phyloP scores from a whole-genome alignment of 352 stramenopile species.

The Globisporangium splendens region DNA sequence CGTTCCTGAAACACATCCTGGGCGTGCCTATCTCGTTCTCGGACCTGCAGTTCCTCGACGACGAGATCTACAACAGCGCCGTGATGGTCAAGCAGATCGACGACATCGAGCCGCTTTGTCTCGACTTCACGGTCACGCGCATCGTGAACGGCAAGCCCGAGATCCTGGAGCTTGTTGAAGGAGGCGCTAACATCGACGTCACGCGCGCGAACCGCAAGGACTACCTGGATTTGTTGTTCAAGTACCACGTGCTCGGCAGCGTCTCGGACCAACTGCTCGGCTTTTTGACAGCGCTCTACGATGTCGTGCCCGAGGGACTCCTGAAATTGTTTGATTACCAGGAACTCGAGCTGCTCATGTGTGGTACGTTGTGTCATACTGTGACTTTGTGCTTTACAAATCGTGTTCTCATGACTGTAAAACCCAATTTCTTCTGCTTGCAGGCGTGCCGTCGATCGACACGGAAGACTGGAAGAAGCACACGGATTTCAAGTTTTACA shows the following conservation, averaged over 20 bases:
- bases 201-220: conserved; percentile 94
- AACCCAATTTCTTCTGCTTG: neutral
- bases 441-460: conserved; percentile 69
- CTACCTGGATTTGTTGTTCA: conserved; percentile 93
- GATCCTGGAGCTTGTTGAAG: conserved; percentile 89
- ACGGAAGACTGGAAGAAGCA: conserved; percentile 81
- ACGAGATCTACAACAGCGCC: conserved; percentile 75
- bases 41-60: conserved; percentile 88
- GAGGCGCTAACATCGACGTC: conserved; percentile 89
- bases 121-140: conserved; percentile 78
- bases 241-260: conserved; percentile 94
- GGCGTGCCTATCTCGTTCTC: conserved; percentile 86
- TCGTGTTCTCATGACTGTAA: neutral
- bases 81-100: conserved; percentile 66
- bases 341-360: conserved; percentile 97
- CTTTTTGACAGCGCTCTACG: conserved; percentile 91
- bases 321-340: conserved; percentile 98
- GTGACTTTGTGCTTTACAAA: no score
- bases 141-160: conserved; percentile 58
- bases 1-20: conserved; percentile 88
- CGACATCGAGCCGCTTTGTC: conserved; percentile 69
- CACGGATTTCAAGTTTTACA: conserved; percentile 77
- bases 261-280: conserved; percentile 89
- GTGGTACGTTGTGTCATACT: conserved; percentile 42
- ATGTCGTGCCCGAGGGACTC: conserved; percentile 95